Percentiles rank a stretch among this genome's conserved stretches.
Conservation (phyloP, 805 yeast species). For the Suhomyces vadensis region DNA sequence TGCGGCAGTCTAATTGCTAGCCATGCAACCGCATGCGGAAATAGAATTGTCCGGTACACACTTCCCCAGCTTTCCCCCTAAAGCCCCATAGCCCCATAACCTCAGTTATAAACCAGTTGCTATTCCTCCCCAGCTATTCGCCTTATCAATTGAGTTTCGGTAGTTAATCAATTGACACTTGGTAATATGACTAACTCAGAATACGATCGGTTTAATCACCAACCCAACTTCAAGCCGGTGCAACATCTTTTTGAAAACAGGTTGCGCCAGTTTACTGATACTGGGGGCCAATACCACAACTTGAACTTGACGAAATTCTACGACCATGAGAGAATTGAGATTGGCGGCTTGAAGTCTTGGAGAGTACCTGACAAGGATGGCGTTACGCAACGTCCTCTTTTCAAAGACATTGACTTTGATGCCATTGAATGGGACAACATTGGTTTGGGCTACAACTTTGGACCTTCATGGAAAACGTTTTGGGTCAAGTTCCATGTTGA, state of each 20-base stretch:
- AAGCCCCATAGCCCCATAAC: conserved; percentile 1
- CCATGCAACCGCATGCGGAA: too few relatives aligned
- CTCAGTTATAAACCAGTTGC: too few relatives aligned
- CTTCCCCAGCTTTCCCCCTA: conserved; percentile 1
- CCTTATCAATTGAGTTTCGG: too few relatives aligned
- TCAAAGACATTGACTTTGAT: conserved; percentile 54
- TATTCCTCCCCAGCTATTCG: too few relatives aligned
- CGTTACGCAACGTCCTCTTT: conserved; percentile 59
- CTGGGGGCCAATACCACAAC: conserved; percentile 69
- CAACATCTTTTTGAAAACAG: conserved; percentile 72
- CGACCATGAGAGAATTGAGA: conserved; percentile 57
- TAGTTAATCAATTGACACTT: neutral
- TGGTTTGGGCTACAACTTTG: conserved; percentile 72
- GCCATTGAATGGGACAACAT: conserved; percentile 53
- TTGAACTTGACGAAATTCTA: conserved; percentile 83
- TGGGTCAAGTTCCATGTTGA: conserved; percentile 77
- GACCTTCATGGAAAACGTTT: conserved; percentile 96
- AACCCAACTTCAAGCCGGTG: conserved; percentile 75
- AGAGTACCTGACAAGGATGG: conserved; percentile 62
- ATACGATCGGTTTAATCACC: conserved; percentile 22
- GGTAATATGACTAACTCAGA: neutral
- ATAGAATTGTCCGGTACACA: conserved; percentile 1
- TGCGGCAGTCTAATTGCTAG: neutral
- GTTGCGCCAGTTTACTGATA: conserved; percentile 70
- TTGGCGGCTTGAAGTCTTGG: conserved; percentile 57